Base-by-base conservation (phyloP, 306 rosid species). In the Prunus mongolica region DNA sequence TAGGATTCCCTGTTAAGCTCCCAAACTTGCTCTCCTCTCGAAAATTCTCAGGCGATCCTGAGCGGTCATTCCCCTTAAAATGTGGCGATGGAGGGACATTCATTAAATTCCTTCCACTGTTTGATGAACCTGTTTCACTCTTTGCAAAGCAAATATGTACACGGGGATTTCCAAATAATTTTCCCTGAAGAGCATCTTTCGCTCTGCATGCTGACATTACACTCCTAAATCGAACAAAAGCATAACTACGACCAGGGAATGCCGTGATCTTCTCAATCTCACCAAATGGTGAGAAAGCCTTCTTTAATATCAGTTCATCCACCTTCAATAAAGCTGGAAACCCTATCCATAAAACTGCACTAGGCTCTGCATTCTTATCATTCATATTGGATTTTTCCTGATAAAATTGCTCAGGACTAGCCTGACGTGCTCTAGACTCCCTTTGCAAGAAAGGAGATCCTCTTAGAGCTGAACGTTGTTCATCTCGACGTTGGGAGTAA, bases 291-390 rank as follows among this genome's bases (percentile, higher is more conserved):
- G 96, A 83, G 86, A 95, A 95, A 45, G 93, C 88, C 79, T 87
- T 91, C 83, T 92, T 83, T 77, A 91, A 81, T 73, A 85, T 82
- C 62, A 79, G 76, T 79, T 95, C 97, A 66, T 95, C 98, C 77
- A 95, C 98, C 81, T 88, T 91, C 78, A 95, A 76, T 76, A 69
- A 86, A 74, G 97, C 88, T 14, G 99, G 99, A 79, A 95, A 95
- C 68, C 99, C 99, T 80, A 95, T 85, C 99, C 99, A 95, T 82
- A 95, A 81, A 72, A 95, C 97, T 69, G 89, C 90, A 85, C 99
- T 92, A 73, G 99, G 98, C 78, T 92, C 99, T 58, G 92, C 69
- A 69, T 79, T 86, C 87, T 89, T 95, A 81, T 91, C 97, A 63
- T 73, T 85, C 72, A 51, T 44, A 82, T 86, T 92, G 81, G 91